Base-by-base conservation (phyloP, 345 rosid genomes). In the Diplotaxis tenuifolia region DNA sequence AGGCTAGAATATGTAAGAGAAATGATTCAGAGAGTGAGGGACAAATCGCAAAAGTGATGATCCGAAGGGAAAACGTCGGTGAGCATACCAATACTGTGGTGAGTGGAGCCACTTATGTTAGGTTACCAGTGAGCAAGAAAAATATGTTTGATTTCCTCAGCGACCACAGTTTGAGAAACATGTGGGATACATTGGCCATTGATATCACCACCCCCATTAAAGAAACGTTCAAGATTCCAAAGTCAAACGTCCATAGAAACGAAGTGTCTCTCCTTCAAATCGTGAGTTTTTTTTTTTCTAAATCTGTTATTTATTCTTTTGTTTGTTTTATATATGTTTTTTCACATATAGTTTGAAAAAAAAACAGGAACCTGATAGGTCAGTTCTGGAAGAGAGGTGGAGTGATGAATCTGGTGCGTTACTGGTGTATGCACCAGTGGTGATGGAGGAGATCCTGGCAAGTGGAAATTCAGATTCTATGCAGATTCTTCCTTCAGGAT, bases 331-430 rank as follows among this genome's bases (percentile, higher is more conserved):
- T 18, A 47, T 9, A 1, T 31, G 40, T 29, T 12, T 7, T 38
- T 29, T 29, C 18, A 60, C 7, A 29, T 11, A 36, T 42, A 16
- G 11, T 42, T 29, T 52, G 4, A 18, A 49, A 45, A 14, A 18
- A 3, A 15, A 45, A 65, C 28, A 73, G 88, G 71, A 49, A 16
- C 29, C 45, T 14, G 65, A 54, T 62, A 77, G 75, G 78, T 65
- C 81, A 29, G 81, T 87, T 71, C 62, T 87, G 42, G 86, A 87
- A 81, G 96, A 89, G 77, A 78, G 83, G 3, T 87, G 87, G 84
- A 76, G 40, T 16, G 92, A 86, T 59, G 68, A 75, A 3, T 72
- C 90, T 0, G 84, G 87, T 29, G 83, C 90, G 1, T 9, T 75
- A 14, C 27, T 89, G 34, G 85, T 84, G 62, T 89, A 84, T 31